Percentiles rank a stretch among this genome's conserved stretches.
phyloP scores from a whole-genome alignment of 495 filamentous ascomycete genomes.

The Aspergillus affinis region DNA sequence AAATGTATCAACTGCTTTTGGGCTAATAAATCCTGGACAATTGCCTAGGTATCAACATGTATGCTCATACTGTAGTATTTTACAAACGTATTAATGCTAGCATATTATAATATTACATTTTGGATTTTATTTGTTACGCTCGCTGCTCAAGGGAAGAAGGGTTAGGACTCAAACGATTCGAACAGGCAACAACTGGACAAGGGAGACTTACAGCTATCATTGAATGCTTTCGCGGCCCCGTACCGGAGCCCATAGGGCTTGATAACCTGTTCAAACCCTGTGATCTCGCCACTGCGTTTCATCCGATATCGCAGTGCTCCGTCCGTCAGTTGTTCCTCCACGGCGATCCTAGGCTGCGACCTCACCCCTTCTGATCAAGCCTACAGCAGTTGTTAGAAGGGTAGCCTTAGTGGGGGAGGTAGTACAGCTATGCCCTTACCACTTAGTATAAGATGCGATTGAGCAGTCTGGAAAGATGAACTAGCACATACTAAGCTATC shows the following conservation, averaged over 20 bases:
- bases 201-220: slow-evolving; percentile 30
- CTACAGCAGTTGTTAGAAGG: no score
- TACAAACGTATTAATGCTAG: slow-evolving; percentile 36
- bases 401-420: no score
- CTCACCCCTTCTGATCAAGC: no score
- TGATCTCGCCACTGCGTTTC: slow-evolving; percentile 29
- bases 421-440: no score
- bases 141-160: slow-evolving; percentile 17
- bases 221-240: slow-evolving; percentile 35
- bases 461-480: no score
- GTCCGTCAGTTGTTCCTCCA: slow-evolving; percentile 26
- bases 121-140: slow-evolving; percentile 38
- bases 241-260: slow-evolving; percentile 38
- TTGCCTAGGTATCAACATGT: slow-evolving; percentile 32
- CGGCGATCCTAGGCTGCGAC: no score
- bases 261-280: slow-evolving; percentile 26
- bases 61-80: slow-evolving; percentile 37
- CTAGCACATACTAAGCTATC: no score
- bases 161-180: slow-evolving; percentile 10
- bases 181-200: slow-evolving; percentile 2
- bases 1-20: slow-evolving; percentile 34
- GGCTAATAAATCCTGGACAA: slow-evolving; percentile 28
- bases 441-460: no score
- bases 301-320: slow-evolving; percentile 29
- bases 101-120: slow-evolving; percentile 40